phyloP scores from a whole-genome alignment of 2,329 filamentous ascomycete genomes.

The Venturia effusa region DNA sequence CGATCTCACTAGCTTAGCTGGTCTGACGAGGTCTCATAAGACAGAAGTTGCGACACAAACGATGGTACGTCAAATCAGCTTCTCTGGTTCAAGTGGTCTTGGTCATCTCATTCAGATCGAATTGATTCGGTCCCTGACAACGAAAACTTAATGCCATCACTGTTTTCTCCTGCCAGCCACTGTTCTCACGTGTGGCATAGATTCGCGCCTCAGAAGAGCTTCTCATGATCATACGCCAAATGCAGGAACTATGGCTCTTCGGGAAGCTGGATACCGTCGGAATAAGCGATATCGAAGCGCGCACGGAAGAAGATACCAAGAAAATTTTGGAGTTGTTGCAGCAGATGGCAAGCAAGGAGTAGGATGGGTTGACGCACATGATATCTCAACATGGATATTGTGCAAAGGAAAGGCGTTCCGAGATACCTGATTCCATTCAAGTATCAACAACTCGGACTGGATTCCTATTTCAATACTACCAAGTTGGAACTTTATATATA shows the following conservation, averaged over 20 bases:
- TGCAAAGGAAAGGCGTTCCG: background rate
- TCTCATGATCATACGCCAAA: slow-evolving; percentile 46
- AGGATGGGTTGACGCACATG: too few species aligned
- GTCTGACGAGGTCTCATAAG: background rate
- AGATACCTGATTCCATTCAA: background rate
- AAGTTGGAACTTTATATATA: too few species aligned
- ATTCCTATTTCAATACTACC: too few species aligned
- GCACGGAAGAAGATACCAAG: slow-evolving; percentile 35
- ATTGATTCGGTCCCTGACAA: background rate
- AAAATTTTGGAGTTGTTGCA: slow-evolving; percentile 36
- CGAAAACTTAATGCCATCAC: background rate
- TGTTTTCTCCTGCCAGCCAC: background rate
- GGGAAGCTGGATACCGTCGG: slow-evolving; percentile 50
- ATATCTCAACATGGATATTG: too few species aligned
- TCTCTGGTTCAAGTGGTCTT: background rate
- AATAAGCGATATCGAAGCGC: slow-evolving; percentile 28
- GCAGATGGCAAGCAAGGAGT: slow-evolving; percentile 12
- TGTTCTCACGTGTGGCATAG: slow-evolving; percentile 22
- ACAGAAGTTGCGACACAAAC: background rate
- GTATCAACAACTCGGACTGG: too few species aligned
- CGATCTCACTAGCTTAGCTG: slow-evolving; percentile 1
- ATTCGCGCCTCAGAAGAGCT: slow-evolving; percentile 53
- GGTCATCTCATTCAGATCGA: too few species aligned
- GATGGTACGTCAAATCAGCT: background rate
- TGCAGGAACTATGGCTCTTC: slow-evolving; percentile 59